Evolutionary conservation across 2,329 filamentous ascomycete species (phyloP), one percentile per base, ranked within the genome.

Genomic region (Apiospora rasikravindrae): DNA sequence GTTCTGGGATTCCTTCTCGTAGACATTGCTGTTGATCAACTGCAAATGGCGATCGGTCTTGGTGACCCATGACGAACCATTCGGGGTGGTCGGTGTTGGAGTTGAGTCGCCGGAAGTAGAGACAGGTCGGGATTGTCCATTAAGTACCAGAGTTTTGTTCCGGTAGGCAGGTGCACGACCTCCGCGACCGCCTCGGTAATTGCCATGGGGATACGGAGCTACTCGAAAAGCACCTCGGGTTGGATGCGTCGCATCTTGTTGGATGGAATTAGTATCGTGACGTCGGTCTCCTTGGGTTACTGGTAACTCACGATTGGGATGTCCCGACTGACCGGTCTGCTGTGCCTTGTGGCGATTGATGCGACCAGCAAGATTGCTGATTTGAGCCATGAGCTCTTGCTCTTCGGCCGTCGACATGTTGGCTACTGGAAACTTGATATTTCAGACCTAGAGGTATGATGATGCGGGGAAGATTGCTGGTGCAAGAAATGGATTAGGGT

Each of bases 261-360:
- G 22, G 33, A 40, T n/a, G 33, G 33, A 40, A 40, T 64, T n/a
- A 64, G 57, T 40, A 64, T 22, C 8, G 22, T 37, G 19, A 64
- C 19, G 29, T n/a, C 53, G 33, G 29, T 13, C 5, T 14, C 16
- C 53, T 61, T 1, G 11, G 37, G 57, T 40, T n/a, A 22, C 22
- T 2, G 19, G 13, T 40, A 19, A 70, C 37, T 70, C 24, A 51
- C 45, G 47, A 29, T 40, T 42, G 57, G n/a, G 42, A 68, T 45
- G 16, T 24, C 26, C 66, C 5, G 42, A 13, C 40, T 82, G 72
- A 53, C 84, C 84, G 45, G 85, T 80, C 75, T 89, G 87, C 74
- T 91, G 88, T 74, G 89, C 93, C 81, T 93, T 95, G 84, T 93
- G 91, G 70, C 91, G 90, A 80, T 95, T 95, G 80, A 96, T 96